A percentile compares a stretch with the other conserved stretches of the same genome.
These are phyloP conservation scores for Fusarium pininemorale DNA, from an alignment of 2,329 filamentous ascomycete species.

Conservation along the genomic window DNA sequence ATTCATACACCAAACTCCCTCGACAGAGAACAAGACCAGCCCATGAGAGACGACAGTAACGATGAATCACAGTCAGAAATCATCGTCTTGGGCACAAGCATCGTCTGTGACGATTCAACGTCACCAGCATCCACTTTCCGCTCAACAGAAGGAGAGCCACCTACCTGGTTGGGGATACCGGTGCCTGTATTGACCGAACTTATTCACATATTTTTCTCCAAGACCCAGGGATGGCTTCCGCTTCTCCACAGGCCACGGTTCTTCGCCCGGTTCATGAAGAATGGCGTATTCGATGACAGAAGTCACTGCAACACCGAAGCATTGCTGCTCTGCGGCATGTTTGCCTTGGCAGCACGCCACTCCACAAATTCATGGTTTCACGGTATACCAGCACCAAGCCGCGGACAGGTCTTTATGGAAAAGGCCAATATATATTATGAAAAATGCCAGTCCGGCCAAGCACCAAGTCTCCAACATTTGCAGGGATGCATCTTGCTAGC, in stretches of 20 bases:
- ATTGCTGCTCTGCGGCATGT: not conserved
- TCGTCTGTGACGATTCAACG: accelerated
- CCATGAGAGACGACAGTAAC: not conserved
- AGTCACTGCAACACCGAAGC: not conserved
- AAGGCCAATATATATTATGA: not conserved
- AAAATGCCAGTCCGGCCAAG: not conserved
- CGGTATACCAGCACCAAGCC: not conserved
- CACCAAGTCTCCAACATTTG: not conserved
- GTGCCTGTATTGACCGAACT: not conserved
- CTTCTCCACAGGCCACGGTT: not conserved
- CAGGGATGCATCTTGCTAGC: not conserved
- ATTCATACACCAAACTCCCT: not conserved
- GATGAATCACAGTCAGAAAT: not conserved
- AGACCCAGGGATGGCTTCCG: not conserved
- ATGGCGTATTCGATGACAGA: not conserved
- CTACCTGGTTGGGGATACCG: accelerated
- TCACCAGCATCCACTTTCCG: not conserved
- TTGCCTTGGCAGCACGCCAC: not conserved
- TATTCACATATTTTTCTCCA: not conserved
- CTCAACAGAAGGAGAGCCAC: not conserved
- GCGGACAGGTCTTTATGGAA: not conserved
- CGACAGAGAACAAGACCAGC: not conserved
- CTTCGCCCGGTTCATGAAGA: not conserved
- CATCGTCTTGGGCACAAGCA: not conserved
- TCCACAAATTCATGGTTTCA: not conserved